phyloP scores from a whole-genome alignment of 331 rosid species.

The Prunus yedoensis region DNA sequence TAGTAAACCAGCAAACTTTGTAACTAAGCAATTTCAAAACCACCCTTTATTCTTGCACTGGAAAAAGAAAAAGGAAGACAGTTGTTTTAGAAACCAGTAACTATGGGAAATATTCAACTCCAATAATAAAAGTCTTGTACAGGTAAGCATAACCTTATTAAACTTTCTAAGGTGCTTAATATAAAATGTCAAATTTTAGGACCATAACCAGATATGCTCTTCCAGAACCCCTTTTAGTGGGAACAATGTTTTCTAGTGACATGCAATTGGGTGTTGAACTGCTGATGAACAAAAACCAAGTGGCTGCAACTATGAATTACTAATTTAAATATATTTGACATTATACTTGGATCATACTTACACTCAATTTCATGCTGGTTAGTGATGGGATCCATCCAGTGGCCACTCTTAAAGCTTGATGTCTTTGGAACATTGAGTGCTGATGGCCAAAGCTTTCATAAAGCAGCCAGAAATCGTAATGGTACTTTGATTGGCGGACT shows the following conservation, averaged over 20 bases:
- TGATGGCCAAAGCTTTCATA: conserved; percentile 83
- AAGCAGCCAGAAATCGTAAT: conserved; percentile 45
- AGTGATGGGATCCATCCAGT: conserved; percentile 96
- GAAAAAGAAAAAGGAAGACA: too few relatives aligned
- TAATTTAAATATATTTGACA: not conserved
- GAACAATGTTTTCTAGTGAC: not conserved
- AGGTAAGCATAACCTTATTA: not conserved
- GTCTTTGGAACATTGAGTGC: conserved; percentile 81
- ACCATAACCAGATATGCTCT: conserved; percentile 1
- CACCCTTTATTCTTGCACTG: not conserved
- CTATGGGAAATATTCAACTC: not conserved
- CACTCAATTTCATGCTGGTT: conserved; percentile 32
- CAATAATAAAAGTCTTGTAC: not conserved
- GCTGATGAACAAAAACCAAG: not conserved
- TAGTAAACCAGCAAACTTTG: not conserved
- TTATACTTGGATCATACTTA: conserved; percentile 17
- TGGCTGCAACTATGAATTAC: not conserved
- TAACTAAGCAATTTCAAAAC: not conserved
- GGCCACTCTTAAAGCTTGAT: conserved; percentile 84
- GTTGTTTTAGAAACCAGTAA: not conserved
- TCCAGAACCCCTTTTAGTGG: not conserved
- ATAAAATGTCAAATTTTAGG: conserved; percentile 6
- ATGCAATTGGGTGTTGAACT: conserved; percentile 21
- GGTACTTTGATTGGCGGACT: conserved; percentile 80
- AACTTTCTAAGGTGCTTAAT: not conserved